Evolutionary conservation across 768 basidiomycete species (phyloP).

Genomic region (Lepiota brunneoincarnata): DNA sequence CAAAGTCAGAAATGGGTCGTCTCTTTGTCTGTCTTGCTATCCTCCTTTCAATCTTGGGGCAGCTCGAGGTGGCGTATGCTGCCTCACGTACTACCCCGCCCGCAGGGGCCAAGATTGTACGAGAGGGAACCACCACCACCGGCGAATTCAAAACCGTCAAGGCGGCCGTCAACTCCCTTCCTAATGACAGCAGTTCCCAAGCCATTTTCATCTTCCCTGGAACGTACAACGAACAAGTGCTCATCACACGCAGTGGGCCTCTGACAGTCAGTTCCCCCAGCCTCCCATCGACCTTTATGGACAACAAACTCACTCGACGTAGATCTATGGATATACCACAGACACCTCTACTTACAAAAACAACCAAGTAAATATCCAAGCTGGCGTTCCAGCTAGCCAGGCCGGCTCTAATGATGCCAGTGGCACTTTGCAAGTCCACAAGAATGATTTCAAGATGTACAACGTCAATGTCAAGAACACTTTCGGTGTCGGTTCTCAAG

Average conservation of each 20-base stretch:
- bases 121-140: conserved; percentile 33
- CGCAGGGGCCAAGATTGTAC: conserved; percentile 39
- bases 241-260: conserved; percentile 42
- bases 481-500: conserved; percentile 41
- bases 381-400: conserved; percentile 28
- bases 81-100: conserved; percentile 41
- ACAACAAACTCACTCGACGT: not conserved
- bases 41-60: not conserved
- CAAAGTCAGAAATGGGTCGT: not conserved
- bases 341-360: conserved; percentile 33
- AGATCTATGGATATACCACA: conserved; percentile 45
- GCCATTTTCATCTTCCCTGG: conserved; percentile 49
- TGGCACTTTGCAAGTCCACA: conserved; percentile 47
- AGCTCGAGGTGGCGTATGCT: conserved; percentile 17
- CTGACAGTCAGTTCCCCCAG: conserved; percentile 30
- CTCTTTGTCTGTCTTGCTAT: not conserved
- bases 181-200: conserved; percentile 33
- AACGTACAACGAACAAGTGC: conserved; percentile 42
- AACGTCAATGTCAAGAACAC: conserved; percentile 50
- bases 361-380: conserved; percentile 40
- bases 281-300: no score
- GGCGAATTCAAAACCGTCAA: conserved; percentile 38
- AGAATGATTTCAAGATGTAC: conserved; percentile 46
- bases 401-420: conserved; percentile 46
- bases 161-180: conserved; percentile 39